phyloP scores from a whole-genome alignment of 441 rosid genomes.

The Adansonia madagascariensis region DNA sequence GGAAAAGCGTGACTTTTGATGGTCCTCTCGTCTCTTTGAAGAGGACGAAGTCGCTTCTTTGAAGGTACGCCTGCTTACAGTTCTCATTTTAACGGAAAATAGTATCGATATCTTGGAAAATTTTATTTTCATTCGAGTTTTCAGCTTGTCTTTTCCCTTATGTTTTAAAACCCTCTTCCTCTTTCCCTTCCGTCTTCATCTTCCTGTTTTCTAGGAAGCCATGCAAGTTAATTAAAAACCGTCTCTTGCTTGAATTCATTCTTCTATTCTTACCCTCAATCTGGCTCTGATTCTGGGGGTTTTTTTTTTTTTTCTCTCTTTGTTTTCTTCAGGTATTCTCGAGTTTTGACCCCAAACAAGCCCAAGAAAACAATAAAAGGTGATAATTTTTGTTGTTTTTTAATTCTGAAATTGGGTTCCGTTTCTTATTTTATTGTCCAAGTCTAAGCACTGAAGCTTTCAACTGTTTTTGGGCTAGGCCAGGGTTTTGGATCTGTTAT shows the following conservation, averaged over 20 bases:
- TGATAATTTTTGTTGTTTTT: not conserved
- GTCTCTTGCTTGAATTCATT: not conserved
- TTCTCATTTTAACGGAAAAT: slow-evolving; percentile 47
- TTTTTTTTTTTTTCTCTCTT: not conserved
- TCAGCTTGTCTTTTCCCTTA: not conserved
- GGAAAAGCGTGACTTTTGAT: slow-evolving; percentile 36
- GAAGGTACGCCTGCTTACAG: slow-evolving; percentile 36
- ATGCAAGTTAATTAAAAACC: not conserved
- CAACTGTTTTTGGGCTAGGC: not conserved
- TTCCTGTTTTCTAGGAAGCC: not conserved
- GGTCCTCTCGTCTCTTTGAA: slow-evolving; percentile 5
- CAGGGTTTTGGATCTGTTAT: slow-evolving; percentile 8
- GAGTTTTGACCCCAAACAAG: not conserved
- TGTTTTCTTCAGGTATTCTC: not conserved
- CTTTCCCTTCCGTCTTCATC: not conserved
- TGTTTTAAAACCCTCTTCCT: not conserved
- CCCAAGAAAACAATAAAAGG: not conserved
- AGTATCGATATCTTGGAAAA: slow-evolving; percentile 20
- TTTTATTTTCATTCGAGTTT: slow-evolving; percentile 14
- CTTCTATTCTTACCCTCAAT: not conserved
- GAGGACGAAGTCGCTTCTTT: slow-evolving; percentile 20
- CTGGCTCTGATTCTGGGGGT: slow-evolving; percentile 11
- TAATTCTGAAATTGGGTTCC: not conserved
- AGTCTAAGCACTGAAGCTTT: slow-evolving; percentile 1
- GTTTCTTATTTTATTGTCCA: not conserved